Evolutionary conservation across 2,329 filamentous ascomycete genomes (phyloP), one percentile per base, ranked within the genome.

Genomic region (Nothopassalora personata): DNA sequence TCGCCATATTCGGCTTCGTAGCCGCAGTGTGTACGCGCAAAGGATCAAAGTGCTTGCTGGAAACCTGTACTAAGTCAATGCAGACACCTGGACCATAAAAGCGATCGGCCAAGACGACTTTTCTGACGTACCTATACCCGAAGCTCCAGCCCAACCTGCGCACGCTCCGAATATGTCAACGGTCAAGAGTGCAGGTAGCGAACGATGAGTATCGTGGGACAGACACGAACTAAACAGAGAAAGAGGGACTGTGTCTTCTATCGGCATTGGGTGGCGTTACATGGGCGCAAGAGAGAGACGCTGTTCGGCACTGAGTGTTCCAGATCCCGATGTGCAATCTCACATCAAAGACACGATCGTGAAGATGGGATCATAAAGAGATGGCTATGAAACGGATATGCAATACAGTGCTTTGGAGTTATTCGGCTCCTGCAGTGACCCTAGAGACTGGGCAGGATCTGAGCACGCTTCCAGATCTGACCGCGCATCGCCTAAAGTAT

Each of bases 51-150:
- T 23, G 23, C 23, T 23, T 23, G 23, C 23, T 23, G 28, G 27
- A 19, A 7, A 61, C 11, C 1, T 23, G 2, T 36, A 28, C 58
- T 67, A n/a, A 63, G 27, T 28, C 10, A 18, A 8, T 11, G n/a
- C 60, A 89, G 87, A 89, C 71, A 77, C 81, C 56, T 89, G 84
- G 73, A 90, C 87, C 46, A 88, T 99, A 72, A 84, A 81, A 66
- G 91, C 90, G 56, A 89, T 99, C 71, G 91, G 93, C 47, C 94
- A 97, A 76, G 94, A 97, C 75, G 90, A 97, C 66, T 99, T 99
- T 78, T 90, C 92, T 59, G 94, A 99, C 73, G 92, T 97, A 68
- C 87, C 91, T 72, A 87, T 97, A 39, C 94, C 94, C 30, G 89
- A 90, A 72, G 80, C 83, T 54, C 87, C 90, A 51, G 74, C 76